A percentile compares a stretch with the other conserved stretches of the same genome.
phyloP scores from a whole-genome alignment of 306 rosid species.

The Quillaja saponaria region DNA sequence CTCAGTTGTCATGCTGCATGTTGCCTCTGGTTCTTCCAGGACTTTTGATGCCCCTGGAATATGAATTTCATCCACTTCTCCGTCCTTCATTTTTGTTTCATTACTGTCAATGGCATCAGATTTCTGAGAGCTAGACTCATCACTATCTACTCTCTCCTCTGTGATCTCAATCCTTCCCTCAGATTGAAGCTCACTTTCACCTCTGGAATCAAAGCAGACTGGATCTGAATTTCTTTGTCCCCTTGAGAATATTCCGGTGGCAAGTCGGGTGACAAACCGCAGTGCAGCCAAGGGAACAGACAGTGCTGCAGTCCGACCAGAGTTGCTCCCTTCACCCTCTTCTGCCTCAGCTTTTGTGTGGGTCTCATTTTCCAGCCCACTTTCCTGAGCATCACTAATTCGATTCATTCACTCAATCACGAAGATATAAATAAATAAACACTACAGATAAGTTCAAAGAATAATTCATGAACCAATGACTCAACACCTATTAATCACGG shows the following conservation, averaged over 20 bases:
- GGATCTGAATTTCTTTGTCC: conserved; percentile 63
- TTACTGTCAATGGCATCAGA: conserved; percentile 35
- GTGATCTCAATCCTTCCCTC: conserved; percentile 30
- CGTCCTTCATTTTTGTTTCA: conserved; percentile 34
- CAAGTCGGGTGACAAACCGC: conserved; percentile 80
- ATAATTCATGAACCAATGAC: too few relatives aligned
- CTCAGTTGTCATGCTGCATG: conserved; percentile 48
- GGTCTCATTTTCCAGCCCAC: conserved; percentile 52
- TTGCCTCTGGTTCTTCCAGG: conserved; percentile 47
- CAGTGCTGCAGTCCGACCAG: conserved; percentile 68
- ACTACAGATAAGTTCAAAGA: too few relatives aligned
- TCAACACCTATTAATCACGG: too few relatives aligned
- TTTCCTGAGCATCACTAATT: conserved; percentile 54
- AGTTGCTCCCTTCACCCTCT: conserved; percentile 56
- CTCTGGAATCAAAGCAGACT: conserved; percentile 42
- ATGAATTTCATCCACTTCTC: conserved; percentile 43
- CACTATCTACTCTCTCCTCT: conserved; percentile 39
- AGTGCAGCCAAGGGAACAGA: conserved; percentile 90
- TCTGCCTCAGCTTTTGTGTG: conserved; percentile 58
- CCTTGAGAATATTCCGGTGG: conserved; percentile 86
- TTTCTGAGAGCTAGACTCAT: conserved; percentile 57
- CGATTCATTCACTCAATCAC: conserved; percentile 21
- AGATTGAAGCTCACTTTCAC: conserved; percentile 48
- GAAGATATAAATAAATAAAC: too few relatives aligned
- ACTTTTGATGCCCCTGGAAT: conserved; percentile 42